phyloP scores from a whole-genome alignment of 164 flowering plant genomes.

The Magnolia kwangsiensis region DNA sequence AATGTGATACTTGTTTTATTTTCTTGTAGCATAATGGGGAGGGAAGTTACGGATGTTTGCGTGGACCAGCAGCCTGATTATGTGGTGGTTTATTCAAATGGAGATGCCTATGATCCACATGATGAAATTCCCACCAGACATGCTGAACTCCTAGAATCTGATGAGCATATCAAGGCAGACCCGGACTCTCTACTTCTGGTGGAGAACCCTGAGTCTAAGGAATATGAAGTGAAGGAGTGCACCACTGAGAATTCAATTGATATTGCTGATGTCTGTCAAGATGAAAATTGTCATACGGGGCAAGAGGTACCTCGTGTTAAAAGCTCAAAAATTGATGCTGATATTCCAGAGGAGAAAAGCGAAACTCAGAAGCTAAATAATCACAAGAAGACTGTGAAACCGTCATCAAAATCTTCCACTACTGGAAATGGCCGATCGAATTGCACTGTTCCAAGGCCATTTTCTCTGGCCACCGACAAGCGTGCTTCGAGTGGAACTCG shows the following conservation, averaged over 20 bases:
- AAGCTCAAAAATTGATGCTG: constrained; percentile 28
- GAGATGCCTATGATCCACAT: constrained; percentile 19
- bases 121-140: constrained; percentile 9
- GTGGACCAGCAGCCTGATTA: constrained; percentile 47
- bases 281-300: constrained; percentile 27
- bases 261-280: constrained; percentile 17
- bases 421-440: constrained; percentile 37
- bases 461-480: constrained; percentile 80
- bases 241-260: constrained; percentile 30
- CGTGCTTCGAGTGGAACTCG: constrained; percentile 62
- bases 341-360: constrained; percentile 23
- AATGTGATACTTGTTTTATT: background rate
- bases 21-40: constrained; percentile 61
- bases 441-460: constrained; percentile 68
- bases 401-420: constrained; percentile 32
- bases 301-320: constrained; percentile 29
- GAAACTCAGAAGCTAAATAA: constrained; percentile 26
- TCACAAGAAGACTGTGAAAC: constrained; percentile 29
- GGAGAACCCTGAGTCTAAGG: constrained; percentile 38
- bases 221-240: constrained; percentile 66
- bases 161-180: constrained; percentile 26
- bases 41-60: constrained; percentile 41
- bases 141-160: constrained; percentile 13
- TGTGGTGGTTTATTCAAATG: constrained; percentile 27
- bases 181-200: constrained; percentile 25